phyloP scores from a whole-genome alignment of 345 rosid species.

The Eutrema japonicum region DNA sequence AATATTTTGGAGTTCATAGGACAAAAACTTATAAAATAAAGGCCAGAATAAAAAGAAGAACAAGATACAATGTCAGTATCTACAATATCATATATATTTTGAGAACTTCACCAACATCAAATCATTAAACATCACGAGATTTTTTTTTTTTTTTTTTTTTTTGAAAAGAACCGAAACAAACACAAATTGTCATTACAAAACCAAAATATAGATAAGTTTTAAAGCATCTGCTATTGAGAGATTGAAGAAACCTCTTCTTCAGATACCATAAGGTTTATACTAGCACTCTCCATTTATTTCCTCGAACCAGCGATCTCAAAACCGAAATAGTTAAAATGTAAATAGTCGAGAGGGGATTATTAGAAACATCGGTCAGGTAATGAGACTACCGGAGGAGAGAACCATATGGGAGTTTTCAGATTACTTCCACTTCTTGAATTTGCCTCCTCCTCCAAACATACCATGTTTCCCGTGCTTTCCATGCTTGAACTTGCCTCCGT shows the following conservation, averaged over 20 bases:
- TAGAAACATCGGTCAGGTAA: slow-evolving; percentile 35
- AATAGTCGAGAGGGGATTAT: background rate
- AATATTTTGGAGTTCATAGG: too few relatives aligned
- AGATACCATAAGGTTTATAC: slow-evolving; percentile 31
- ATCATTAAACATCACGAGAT: background rate
- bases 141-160: background rate
- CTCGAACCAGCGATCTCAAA: slow-evolving; percentile 37
- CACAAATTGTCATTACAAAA: slow-evolving; percentile 39
- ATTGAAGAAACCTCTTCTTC: slow-evolving; percentile 30
- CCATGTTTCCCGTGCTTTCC: slow-evolving; percentile 77
- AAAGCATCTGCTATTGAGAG: slow-evolving; percentile 32
- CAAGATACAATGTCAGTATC: slow-evolving; percentile 8
- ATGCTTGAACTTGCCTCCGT: slow-evolving; percentile 74
- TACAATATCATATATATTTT: background rate
- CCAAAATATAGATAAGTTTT: slow-evolving; percentile 36
- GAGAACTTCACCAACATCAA: background rate
- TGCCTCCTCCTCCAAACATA: slow-evolving; percentile 56
- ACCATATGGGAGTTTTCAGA: background rate
- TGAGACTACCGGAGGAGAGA: slow-evolving; percentile 32
- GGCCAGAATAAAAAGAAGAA: background rate
- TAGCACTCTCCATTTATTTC: slow-evolving; percentile 37
- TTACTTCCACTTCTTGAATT: slow-evolving; percentile 94
- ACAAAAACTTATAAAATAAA: too few relatives aligned
- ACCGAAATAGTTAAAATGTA: slow-evolving; percentile 39
- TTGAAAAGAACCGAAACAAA: background rate